Base-by-base conservation (phyloP, 192 early-diverging fungal genomes). In the Phlyctochytrium bullatum region DNA sequence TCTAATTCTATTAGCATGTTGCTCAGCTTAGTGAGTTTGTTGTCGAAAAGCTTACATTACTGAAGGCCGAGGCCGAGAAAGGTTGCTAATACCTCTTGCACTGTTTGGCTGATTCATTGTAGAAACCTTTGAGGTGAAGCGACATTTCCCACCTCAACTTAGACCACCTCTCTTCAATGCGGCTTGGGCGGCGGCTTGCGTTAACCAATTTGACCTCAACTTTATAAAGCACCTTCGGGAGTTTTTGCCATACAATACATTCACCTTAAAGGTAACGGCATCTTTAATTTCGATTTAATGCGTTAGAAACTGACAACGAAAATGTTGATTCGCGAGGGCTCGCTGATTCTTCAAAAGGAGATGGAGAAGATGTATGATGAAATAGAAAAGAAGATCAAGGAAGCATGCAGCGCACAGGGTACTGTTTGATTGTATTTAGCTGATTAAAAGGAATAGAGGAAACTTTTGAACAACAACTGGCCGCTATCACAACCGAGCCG, bases 101-200 rank as follows among this genome's bases (percentile, higher is more conserved):
- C 40, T 47, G 6, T 47, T 20, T 47, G 6, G 6, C 20, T 47
- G 40, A 14, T 47, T 47, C 20, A 20, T 20, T 34, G 20, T 34
- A 62, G 67, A 69, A 54, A 62, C 67, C 20, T 69, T 69, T 31
- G 67, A 69, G 51, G 53, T 61, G 59, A 69, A 69, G 28, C 59
- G 61, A 29, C 59, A 47, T 28, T 69, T 69, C 33, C 67, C 67
- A 12, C 60, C 59, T 52, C 59, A 69, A 24, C 35, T 69, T 3
- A 58, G 60, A 6, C 67, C 67, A 2, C 67, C 60, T 4, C 51
- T 69, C 12, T 35, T 62, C 25, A 59, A 60, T 34, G 59, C 60
- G 3, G 65, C 60, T 12, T 53, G 53, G 34, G 53, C 35, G n/a
- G 67, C 67, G 14, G 36, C 62, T 2, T 36, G 23, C 1, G 51